These are phyloP conservation scores for Symbiodinium pilosum DNA, from an alignment of 73 alveolate species.

Conservation along the genomic window DNA sequence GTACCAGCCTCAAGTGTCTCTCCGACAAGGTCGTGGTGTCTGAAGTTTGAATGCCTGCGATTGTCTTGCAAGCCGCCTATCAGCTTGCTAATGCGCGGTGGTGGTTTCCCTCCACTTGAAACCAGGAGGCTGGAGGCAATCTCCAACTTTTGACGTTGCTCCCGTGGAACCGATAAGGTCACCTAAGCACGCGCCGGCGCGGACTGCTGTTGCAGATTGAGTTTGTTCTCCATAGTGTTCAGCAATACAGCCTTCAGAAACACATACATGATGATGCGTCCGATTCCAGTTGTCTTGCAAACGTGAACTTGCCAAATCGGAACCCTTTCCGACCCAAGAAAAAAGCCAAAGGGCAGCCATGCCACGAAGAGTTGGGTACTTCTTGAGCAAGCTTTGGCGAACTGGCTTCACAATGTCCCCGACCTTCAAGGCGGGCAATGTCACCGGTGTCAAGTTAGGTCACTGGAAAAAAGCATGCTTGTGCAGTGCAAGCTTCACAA, in stretches of 20 bases:
- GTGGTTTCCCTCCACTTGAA: neutral
- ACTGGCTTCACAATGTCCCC: conserved; percentile 17
- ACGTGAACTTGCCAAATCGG: too few species aligned
- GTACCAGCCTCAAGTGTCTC: neutral
- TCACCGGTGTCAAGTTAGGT: too few species aligned
- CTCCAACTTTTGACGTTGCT: neutral
- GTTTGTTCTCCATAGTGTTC: too few species aligned
- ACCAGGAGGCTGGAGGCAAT: conserved; percentile 10
- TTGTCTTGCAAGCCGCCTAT: too few species aligned
- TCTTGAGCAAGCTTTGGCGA: conserved; percentile 6
- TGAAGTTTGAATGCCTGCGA: neutral
- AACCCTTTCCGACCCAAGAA: too few species aligned
- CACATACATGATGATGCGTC: too few species aligned
- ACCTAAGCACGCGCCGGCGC: neutral
- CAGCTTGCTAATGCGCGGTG: too few species aligned
- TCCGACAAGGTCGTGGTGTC: neutral
- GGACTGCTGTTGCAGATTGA: too few species aligned
- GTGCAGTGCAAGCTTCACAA: too few species aligned
- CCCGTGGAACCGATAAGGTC: neutral
- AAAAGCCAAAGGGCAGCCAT: neutral
- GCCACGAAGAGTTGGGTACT: neutral
- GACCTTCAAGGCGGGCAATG: neutral
- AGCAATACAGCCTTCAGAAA: too few species aligned
- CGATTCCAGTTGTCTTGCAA: too few species aligned
- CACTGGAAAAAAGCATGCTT: neutral